These are phyloP conservation scores for Phytophthora boehmeriae DNA, from an alignment of 352 stramenopile species.

Conservation along the genomic window DNA sequence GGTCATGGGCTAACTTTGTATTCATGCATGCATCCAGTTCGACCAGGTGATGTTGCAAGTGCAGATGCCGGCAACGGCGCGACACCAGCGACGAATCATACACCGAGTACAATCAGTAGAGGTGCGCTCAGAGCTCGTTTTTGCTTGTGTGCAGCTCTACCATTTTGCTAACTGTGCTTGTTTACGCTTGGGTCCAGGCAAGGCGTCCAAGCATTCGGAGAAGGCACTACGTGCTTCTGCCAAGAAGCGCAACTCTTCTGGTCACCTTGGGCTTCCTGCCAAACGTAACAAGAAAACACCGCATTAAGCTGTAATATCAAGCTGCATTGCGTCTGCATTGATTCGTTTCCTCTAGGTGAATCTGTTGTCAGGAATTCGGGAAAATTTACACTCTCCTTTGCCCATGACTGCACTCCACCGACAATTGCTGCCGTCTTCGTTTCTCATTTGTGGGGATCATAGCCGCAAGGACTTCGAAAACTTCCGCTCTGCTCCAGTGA, in stretches of 20 bases:
- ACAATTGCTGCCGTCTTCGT: no score
- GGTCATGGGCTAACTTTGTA: constrained; percentile 12
- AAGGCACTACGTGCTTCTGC: constrained; percentile 45
- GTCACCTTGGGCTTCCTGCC: constrained; percentile 35
- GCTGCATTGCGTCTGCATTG: background rate
- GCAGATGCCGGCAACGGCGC: constrained; percentile 5
- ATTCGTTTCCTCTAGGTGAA: background rate
- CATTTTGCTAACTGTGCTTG: background rate
- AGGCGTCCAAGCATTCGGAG: constrained; percentile 60
- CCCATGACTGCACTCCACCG: no score
- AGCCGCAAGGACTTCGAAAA: no score
- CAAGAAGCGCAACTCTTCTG: constrained; percentile 48
- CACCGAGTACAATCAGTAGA: constrained; percentile 38
- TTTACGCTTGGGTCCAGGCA: constrained; percentile 34
- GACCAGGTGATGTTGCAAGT: constrained; percentile 32
- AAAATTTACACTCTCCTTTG: no score
- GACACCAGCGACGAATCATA: constrained; percentile 18
- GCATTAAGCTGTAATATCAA: constrained; percentile 16
- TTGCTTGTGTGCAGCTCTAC: background rate
- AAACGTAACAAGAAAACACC: constrained; percentile 72
- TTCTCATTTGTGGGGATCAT: no score
- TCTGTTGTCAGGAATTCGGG: no score
- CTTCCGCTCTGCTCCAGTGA: no score
- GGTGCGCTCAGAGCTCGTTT: constrained; percentile 24
- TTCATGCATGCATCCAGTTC: constrained; percentile 26